Conservation (phyloP, 2,329 filamentous ascomycete genomes). For the Graphiopsis chlorocephala region DNA sequence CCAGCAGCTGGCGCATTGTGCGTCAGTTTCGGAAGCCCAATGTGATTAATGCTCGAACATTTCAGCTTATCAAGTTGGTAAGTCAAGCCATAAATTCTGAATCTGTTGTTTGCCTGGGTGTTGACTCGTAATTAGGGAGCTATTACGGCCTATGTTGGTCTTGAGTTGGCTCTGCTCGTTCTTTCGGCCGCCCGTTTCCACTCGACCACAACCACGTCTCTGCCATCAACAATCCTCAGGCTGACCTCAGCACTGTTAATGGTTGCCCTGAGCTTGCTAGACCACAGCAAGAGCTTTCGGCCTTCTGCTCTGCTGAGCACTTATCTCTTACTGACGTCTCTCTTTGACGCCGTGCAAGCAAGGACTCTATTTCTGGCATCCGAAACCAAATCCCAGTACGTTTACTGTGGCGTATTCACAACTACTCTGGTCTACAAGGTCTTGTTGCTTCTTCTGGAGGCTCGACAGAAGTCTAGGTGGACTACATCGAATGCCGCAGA, state of each 20-base stretch:
- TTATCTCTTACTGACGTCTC: neutral
- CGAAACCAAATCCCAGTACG: neutral
- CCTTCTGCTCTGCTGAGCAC: neutral
- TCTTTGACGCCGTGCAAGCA: neutral
- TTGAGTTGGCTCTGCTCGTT: neutral
- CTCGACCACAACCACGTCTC: neutral
- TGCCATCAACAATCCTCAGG: neutral
- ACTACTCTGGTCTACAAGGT: neutral
- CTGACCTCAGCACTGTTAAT: neutral
- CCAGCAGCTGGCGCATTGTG: neutral
- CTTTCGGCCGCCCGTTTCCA: neutral
- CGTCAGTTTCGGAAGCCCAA: neutral
- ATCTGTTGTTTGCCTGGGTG: neutral
- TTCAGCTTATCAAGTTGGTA: neutral
- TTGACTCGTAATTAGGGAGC: neutral
- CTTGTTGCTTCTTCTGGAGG: neutral
- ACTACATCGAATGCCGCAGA: neutral
- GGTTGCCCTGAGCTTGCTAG: neutral
- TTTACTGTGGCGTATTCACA: neutral
- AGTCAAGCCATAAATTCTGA: neutral
- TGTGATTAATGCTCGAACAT: neutral
- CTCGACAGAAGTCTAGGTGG: neutral
- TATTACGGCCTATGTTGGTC: neutral
- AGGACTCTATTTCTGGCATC: neutral
- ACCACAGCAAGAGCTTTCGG: neutral